Conservation (phyloP, 129 eudicot species). For the Saussurea involucrata region DNA sequence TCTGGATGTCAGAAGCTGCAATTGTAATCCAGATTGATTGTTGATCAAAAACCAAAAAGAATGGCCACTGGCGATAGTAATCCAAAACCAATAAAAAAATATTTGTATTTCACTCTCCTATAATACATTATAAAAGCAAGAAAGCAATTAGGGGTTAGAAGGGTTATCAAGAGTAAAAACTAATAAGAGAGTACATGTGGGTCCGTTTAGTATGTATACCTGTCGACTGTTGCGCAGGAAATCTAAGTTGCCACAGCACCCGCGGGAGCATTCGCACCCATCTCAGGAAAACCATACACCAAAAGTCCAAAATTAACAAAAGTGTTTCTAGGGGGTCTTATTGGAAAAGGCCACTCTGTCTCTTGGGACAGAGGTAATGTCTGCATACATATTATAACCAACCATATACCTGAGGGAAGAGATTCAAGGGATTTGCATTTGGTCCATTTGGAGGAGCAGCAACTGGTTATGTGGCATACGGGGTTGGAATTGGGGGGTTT, state of each 20-base stretch:
- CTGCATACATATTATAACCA: too few relatives aligned
- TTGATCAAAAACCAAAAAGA: too few relatives aligned
- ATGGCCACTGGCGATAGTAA: too few relatives aligned
- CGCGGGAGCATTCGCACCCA: constrained; percentile 47
- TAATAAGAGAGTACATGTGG: too few relatives aligned
- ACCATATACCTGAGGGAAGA: constrained; percentile 67
- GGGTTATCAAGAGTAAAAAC: neutral
- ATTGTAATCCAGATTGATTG: too few relatives aligned
- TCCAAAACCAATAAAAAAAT: too few relatives aligned
- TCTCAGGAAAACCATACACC: constrained; percentile 58
- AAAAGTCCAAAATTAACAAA: neutral
- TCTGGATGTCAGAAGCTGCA: too few relatives aligned
- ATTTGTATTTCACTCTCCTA: too few relatives aligned
- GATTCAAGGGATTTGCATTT: constrained; percentile 74
- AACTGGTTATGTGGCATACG: constrained; percentile 42
- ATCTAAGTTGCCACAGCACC: constrained; percentile 56
- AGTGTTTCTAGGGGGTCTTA: neutral
- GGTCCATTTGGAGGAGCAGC: constrained; percentile 62
- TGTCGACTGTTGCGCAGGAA: too few relatives aligned
- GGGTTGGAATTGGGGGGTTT: constrained; percentile 43
- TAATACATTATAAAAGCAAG: too few relatives aligned
- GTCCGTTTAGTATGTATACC: too few relatives aligned
- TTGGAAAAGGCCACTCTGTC: neutral
- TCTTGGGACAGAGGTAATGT: too few relatives aligned
- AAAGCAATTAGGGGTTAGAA: neutral